Base-by-base conservation (phyloP, 257 asterid species). In the Galeopsis tetrahit region DNA sequence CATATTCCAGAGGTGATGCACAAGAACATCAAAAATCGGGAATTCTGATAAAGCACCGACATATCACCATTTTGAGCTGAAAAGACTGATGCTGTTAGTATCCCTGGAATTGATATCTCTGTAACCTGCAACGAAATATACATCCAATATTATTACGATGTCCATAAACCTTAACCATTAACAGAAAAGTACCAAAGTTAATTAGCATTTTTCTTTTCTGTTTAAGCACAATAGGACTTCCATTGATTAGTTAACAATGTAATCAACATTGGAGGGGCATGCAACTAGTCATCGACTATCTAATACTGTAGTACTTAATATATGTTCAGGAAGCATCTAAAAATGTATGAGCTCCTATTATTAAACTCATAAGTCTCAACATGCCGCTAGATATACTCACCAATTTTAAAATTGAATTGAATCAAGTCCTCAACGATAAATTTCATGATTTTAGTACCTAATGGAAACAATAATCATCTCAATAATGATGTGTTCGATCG, bases 21-120 rank as follows among this genome's bases (percentile, higher is more conserved):
- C 68, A 85, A 70, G 14, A 78, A 44, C 69, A 78, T 52, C 64
- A 85, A 77, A 44, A 82, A 77, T 64, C 49, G 17, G 1, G 80
- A 44, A 40, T 81, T 85, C 48, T 39, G 51, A 72, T 59, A 71
- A 74, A 85, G 77, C 72, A 79, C 80, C 72, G 4, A 11, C 69
- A 75, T 74, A 11, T 81, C 84, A 39, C 87, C 82, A 77, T 75
- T 79, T 73, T 77, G 84, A 65, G 90, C 90, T 33, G 87, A 78
- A 75, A 85, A 85, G 6, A 85, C 78, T n/a, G 85, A 56, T 44
- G 75, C 77, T 0, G 87, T 71, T 68, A 85, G 72, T 53, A 85
- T 76, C 42, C 84, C 77, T 9, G 90, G 90, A 71, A 85, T 80
- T 65, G 84, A 69, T 77, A 85, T 76, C 84, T 85, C 90, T 0